A percentile compares a stretch with the other conserved stretches of the same genome.
These are phyloP conservation scores for Gossypium anomalum DNA, from an alignment of 345 rosid species.

Conservation along the genomic window DNA sequence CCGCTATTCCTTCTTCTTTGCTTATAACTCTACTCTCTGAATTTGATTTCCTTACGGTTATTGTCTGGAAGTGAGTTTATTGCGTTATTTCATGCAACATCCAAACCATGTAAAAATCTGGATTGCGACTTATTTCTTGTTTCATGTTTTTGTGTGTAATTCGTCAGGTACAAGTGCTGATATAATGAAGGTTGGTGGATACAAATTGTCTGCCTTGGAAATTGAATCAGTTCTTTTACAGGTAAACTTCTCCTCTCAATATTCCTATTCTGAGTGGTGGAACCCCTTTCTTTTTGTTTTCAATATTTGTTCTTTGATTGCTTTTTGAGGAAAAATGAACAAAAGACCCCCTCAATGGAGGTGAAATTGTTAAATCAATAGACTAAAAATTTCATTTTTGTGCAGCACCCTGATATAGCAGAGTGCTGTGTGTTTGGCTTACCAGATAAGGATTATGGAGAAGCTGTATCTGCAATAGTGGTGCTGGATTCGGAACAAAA, in stretches of 20 bases:
- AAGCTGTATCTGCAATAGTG: slow-evolving; percentile 67
- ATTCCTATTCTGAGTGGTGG: neutral
- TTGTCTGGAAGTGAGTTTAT: neutral
- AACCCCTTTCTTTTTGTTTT: neutral
- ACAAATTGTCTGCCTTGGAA: slow-evolving; percentile 91
- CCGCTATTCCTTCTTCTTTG: neutral
- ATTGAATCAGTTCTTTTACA: slow-evolving; percentile 85
- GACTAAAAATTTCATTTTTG: slow-evolving; percentile 1
- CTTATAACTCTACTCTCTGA: neutral
- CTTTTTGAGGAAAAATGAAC: neutral
- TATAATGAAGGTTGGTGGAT: slow-evolving; percentile 97
- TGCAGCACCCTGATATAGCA: slow-evolving; percentile 74
- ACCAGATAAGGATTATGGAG: slow-evolving; percentile 85
- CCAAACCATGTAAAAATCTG: neutral
- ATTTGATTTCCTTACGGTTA: neutral
- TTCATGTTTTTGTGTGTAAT: neutral
- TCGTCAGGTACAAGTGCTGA: slow-evolving; percentile 82
- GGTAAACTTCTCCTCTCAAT: slow-evolving; percentile 35
- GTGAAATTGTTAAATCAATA: neutral
- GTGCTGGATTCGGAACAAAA: slow-evolving; percentile 51
- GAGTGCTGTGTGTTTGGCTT: slow-evolving; percentile 95
- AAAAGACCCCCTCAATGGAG: neutral
- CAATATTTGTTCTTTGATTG: neutral
- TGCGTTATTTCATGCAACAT: neutral
- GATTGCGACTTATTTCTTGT: neutral